Evolutionary conservation across 495 filamentous ascomycete genomes (phyloP), one percentile per base, ranked within the genome.

Genomic region (Bathelium albidoporum): DNA sequence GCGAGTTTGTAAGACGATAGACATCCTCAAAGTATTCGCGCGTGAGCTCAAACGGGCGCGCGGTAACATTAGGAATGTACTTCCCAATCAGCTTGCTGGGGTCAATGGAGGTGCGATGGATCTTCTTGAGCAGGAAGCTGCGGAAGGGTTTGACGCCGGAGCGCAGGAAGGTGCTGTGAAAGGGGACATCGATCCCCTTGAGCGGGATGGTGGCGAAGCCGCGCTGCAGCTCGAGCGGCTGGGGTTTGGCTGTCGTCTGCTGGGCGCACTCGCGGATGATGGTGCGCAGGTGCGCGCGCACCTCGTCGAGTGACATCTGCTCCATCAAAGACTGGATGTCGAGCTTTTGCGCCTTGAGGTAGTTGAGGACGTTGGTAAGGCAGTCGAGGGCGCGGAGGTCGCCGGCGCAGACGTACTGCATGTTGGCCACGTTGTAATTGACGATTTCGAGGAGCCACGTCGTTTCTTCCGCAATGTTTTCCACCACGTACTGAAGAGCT

Each of bases 1-100:
- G 94, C 4, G 88, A 92, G 73, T 91, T 97, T 4, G 94, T 98
- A 68, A 98, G 79, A 39, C 82, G 81, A 77, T 96, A 97, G 28
- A 98, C 94, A 71, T 97, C 93, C 81, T 98, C 92, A 74, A 98
- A 98, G 78, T 98, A 98, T 75, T 96, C 95, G 81, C 95, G 96
- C 22, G 89, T 92, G 55, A 98, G 81, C 73, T 94, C 89, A 74
- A 98, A 98, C 18, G 94, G 94, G 71, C 85, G 85, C 34, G 94
- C 94, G 18, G 94, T 98, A 59, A 98, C 94, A 74, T 98, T 98
- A 66, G 94, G 94, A 64, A 98, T 97, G 79, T 98, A 98, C 80
- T 98, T 98, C 62, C 94, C 95, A 67, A 98, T 78, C 68, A 98
- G 77, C 79, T 97, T 98, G 78, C 88, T 85, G 18, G 94, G 94